Base-by-base conservation (phyloP, 2,329 filamentous ascomycete genomes). In the Pseudogymnoascus verrucosus region DNA sequence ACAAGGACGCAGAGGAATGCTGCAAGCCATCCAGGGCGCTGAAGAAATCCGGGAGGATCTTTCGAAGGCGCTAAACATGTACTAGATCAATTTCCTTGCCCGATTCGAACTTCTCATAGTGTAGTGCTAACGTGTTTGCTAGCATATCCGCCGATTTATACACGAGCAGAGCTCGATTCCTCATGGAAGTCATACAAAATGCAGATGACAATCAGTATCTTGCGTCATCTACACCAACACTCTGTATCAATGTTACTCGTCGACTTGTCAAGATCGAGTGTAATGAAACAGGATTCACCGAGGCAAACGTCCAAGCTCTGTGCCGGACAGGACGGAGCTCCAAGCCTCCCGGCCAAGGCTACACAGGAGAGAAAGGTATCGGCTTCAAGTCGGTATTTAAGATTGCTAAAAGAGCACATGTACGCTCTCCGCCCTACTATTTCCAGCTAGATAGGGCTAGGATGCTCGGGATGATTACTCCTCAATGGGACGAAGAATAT, bases 381-480 rank as follows among this genome's bases (percentile, higher is more conserved):
- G 73, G 74, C 0, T 75, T 76, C 68, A 75, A 75, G 62, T 71
- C 71, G 0, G 71, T 74, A 0, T 75, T 75, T 64, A 69, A 69
- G 11, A 62, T 74, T 14, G 71, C 74, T 3, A 62, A 69, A 2
- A 71, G 71, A 19, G 75, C 76, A 5, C 68, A 72, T 12, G 70
- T 78, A 14, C 75, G 76, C 54, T 78, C 76, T 1, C 73, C 71
- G 0, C 21, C 69, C 0, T 77, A 71, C 65, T 76, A 72, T 1
- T 78, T 78, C 64, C 26, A 63, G 23, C 67, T 69, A 40, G 42
- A 68, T 40, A 59, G 26, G 51, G 21, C 64, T 66, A 42, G 31
- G 62, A 19, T 11, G 26, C 19, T 47, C 26, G 60, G 60, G n/a
- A 62, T 62, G 60, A 47, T 61, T 19, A 21, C 37, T 12, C 60